Base-by-base conservation (phyloP, 352 stramenopile genomes). In the Pythium aquatile region DNA sequence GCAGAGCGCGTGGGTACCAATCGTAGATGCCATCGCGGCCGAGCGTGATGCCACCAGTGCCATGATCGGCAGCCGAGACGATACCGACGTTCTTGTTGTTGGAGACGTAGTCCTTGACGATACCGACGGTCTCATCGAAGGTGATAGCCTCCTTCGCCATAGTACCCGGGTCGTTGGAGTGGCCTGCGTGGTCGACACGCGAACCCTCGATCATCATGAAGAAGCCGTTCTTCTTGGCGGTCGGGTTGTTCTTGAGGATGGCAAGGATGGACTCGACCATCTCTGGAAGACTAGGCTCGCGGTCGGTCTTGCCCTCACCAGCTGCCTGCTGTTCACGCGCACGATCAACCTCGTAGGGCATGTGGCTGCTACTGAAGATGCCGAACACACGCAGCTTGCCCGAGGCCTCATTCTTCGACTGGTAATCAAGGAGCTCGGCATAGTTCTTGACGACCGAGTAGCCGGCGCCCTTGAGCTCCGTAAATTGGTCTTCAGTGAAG, bases 161-260 rank as follows among this genome's bases (percentile, higher is more conserved):
- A 7, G 81, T 81, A 20, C 81, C 81, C 6, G 81, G 75, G 59
- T 90, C 81, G 55, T 90, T 88, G 17, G 75, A 82, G 70, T 90
- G 81, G 7, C 77, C 78, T 0, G 81, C 81, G 63, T 87, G 79
- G 58, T 90, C 81, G 4, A 90, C 76, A 37, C 81, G 79, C n/a
- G 81, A 90, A 8, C 81, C 78, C 61, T 90, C 81, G 24, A 90
- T 88, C 78, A 90, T 85, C 42, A 90, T 52, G 48, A 90, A 90
- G 74, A 85, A 90, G 46, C 81, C 81, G 61, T 90, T 70, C 67
- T 90, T 88, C 67, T 86, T 81, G 26, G 81, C 81, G 48, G 75
- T 71, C n/a, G 75, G 75, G 61, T 90, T 90, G 72, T 81, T 87
- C 66, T 85, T 85, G 37, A 90, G 63, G 47, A 88, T 69, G 61